Evolutionary conservation across 1,139 yeast genomes (phyloP), one percentile per base, ranked within the genome.

Genomic region (Lodderomyces jiufengensis): DNA sequence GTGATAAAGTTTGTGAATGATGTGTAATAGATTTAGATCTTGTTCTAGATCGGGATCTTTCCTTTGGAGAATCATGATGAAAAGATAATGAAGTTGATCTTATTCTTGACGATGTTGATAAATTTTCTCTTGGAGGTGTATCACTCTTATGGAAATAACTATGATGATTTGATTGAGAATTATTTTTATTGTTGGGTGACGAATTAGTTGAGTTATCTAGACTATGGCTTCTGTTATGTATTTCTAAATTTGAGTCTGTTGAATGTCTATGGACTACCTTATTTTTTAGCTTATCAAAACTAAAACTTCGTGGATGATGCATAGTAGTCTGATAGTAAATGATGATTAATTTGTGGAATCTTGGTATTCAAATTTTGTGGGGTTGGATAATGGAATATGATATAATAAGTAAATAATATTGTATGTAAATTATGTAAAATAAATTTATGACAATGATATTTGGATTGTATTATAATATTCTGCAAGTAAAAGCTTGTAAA

Each of bases 251-350:
- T 18, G 50, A 36, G 24, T 50, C 52, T 4, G 49, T 40, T n/a
- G 46, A 43, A 29, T 32, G 31, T 31, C 52, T 37, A 24, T 30
- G 31, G 43, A 42, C 38, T 3, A 53, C 56, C 31, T 53, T 52
- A 30, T 34, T 45, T 33, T 46, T 50, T 15, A 53, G 37, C 39
- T 46, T 50, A 30, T 53, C 57, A 36, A 52, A 49, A 32, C 47
- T 46, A 35, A 49, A 50, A 32, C 47, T 44, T 29, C 49, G 39
- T 9, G 20, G 43, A 31, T 43, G 41, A 31, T 43, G 46, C 33
- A n/a, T n/a, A n/a, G n/a, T n/a, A n/a, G n/a, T n/a, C n/a, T n/a
- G n/a, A n/a, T n/a, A n/a, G n/a, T n/a, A n/a, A n/a, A n/a, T 18
- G 20, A 31, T 31, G 33, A 14, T 20, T n/a, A 12, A 22, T 22